Evolutionary conservation across 768 basidiomycete species (phyloP), one percentile per base, ranked within the genome.

Genomic region (Rhizopogon vinicolor): DNA sequence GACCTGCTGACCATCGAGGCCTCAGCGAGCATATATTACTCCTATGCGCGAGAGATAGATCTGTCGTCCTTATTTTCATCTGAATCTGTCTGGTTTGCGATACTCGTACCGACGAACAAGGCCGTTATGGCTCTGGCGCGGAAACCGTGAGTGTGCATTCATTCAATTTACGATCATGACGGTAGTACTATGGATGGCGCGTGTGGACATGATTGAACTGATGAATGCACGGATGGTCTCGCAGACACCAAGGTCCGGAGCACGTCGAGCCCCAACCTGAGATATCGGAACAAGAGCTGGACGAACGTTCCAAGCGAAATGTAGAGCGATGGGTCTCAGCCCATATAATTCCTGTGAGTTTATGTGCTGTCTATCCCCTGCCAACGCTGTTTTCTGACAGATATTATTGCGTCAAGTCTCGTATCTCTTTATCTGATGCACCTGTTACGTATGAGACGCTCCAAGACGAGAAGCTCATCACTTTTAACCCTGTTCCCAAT

Each of bases 81-180:
- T 14, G 43, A 41, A 5, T 52, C 62, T 29, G 64, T 68, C 16
- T 53, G 65, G 7, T 68, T 74, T 53, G 91, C 91, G 0, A 51
- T 95, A 9, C 77, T 96, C 42, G 91, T 86, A 5, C 93, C 93
- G 0, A 90, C 88, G 25, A 94, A 96, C 70, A 89, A 87, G 68
- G 93, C 91, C 8, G 83, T 94, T 14, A 91, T 93, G 82, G 85
- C 85, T 4, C 72, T 93, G 52, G 68, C 84, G 3, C 74, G 84
- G 63, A 93, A 94, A 71, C 93, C 93, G 90, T 94, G 71, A 72
- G 89, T 76, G 31, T 41, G 28, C 16, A 1, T 35, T 25, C 25
- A 25, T 25, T 4, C 25, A 25, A 25, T 25, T 25, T 7, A 18
- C 7, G 25, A 10, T 18, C 41, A n/a, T 13, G 12, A 44, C 46